Base-by-base conservation (phyloP, 75 land plant species). In the Pinus albicaulis region DNA sequence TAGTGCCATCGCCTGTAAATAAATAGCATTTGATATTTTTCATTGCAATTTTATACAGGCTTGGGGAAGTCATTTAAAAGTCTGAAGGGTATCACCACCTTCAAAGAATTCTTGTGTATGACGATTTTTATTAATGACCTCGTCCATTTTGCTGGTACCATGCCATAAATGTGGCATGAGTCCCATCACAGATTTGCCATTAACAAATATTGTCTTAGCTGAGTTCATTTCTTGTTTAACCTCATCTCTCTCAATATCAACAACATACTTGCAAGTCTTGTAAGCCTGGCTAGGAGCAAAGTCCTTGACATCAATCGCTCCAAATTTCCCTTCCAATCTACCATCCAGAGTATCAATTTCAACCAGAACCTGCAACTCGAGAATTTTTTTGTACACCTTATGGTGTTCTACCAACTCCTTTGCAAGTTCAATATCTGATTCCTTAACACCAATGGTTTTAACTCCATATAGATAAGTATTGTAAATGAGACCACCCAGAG, bases 391-490 rank as follows among this genome's bases (percentile, higher is more conserved):
- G 44, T 85, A 76, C 34, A 28, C 55, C 65, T n/a, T 79, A 69
- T 85, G 86, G 72, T 76, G 78, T 70, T 85, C 86, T 3, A 85
- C 87, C 15, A 85, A 38, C 16, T 60, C 86, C 59, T 79, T 85
- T 31, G 87, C 87, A 24, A 85, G 80, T 64, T 83, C 87, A 63
- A 82, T 85, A 66, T 85, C 85, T 0, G 86, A 83, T 23, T 85
- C 86, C 86, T 85, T 76, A 28, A 85, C 86, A 16, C 87, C 87
- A 34, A 69, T 74, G 44, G 82, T 85, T 81, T 83, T 85, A 5
- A 85, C 78, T 44, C 84, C 86, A 65, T 85, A 85, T 31, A 85
- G 81, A 68, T 78, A 85, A 15, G 87, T 85, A 65, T 85, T 85
- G 81, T 83, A 85, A 13, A 85, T 79, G 36, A 85, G 72, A 1